Conservation (phyloP, 306 rosid species). For the Dalbergia oliveri region DNA sequence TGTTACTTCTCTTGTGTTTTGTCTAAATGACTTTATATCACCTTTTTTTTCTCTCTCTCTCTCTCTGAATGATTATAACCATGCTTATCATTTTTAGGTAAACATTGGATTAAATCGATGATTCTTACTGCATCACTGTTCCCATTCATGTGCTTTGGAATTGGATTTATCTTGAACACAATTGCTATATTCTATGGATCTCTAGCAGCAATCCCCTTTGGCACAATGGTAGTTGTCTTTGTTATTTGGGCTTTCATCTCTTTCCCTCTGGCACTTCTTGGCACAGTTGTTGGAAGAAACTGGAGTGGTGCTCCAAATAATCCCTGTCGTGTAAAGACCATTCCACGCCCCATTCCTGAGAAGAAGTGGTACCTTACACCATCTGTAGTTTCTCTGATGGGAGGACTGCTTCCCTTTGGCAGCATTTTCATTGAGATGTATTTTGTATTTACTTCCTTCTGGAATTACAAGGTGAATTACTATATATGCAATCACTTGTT, state of each 20-base stretch:
- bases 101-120: conserved; percentile 98
- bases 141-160: conserved; percentile 97
- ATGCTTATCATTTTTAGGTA: conserved; percentile 63
- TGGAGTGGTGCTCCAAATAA: conserved; percentile 99
- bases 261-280: conserved; percentile 98
- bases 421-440: conserved; percentile 99
- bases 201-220: conserved; percentile 98
- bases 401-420: conserved; percentile 99
- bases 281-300: conserved; percentile 98
- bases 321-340: conserved; percentile 98
- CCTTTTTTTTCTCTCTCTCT: conserved; percentile 13
- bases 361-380: conserved; percentile 99
- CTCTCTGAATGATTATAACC: conserved; percentile 21
- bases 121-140: conserved; percentile 96
- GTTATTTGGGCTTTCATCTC: conserved; percentile 99
- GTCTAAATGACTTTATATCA: conserved; percentile 14
- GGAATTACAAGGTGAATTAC: conserved; percentile 81
- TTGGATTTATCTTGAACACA: conserved; percentile 92
- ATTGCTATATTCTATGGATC: conserved; percentile 98
- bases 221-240: conserved; percentile 97
- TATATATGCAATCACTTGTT: conserved; percentile 22
- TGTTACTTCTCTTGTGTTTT: conserved; percentile 34
- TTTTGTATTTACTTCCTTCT: conserved; percentile 98
- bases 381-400: conserved; percentile 96
- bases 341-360: conserved; percentile 99